These are phyloP conservation scores for Tilletia setariae DNA, from an alignment of 1,284 basidiomycete species.

Conservation along the genomic window DNA sequence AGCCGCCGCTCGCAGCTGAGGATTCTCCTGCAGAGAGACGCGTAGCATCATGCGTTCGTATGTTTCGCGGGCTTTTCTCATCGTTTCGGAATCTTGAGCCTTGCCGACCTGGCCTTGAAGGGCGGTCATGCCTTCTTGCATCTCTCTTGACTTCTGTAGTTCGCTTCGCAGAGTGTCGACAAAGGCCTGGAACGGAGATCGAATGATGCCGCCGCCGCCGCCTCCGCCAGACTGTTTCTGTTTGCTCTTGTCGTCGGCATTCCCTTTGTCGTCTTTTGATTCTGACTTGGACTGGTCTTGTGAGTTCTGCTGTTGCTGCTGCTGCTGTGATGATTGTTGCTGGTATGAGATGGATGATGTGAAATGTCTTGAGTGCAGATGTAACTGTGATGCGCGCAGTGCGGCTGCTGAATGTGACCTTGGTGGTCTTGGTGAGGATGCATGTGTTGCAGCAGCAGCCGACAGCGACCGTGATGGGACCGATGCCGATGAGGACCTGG, in stretches of 20 bases:
- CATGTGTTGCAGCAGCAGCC: background rate
- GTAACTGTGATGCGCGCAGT: no score
- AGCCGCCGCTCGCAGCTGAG: slow-evolving; percentile 80
- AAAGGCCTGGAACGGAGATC: slow-evolving; percentile 89
- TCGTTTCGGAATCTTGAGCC: slow-evolving; percentile 91
- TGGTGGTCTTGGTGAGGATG: slow-evolving; percentile 6
- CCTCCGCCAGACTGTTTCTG: background rate
- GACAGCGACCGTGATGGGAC: background rate
- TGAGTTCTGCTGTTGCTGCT: background rate
- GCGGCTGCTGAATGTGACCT: background rate
- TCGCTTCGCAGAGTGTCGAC: slow-evolving; percentile 90
- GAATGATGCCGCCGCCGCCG: slow-evolving; percentile 16
- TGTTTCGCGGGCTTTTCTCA: slow-evolving; percentile 82
- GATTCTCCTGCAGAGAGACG: slow-evolving; percentile 95
- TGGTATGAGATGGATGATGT: background rate
- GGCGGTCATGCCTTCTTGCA: slow-evolving; percentile 94
- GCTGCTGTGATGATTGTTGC: background rate
- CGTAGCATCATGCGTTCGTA: slow-evolving; percentile 92
- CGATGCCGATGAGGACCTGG: background rate
- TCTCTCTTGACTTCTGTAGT: slow-evolving; percentile 84
- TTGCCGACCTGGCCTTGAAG: slow-evolving; percentile 96
- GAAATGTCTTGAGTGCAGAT: no score
- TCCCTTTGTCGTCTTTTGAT: background rate
- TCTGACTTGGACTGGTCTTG: background rate
- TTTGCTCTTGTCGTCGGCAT: background rate